Conservation (phyloP, 441 rosid genomes). For the Lepidium campestre region DNA sequence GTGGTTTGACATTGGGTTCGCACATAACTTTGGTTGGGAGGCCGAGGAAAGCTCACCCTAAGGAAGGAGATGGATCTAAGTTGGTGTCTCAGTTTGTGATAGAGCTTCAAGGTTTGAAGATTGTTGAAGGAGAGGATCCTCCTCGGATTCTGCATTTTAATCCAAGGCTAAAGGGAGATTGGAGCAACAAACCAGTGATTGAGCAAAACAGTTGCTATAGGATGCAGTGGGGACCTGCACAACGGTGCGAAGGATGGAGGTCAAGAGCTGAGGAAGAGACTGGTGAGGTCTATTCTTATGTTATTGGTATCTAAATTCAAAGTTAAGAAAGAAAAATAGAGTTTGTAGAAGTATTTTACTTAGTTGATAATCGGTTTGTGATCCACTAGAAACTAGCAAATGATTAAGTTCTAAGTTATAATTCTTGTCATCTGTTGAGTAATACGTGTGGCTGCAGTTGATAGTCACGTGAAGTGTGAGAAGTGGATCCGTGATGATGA, state of each 20-base stretch:
- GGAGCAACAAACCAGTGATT: conserved; percentile 67
- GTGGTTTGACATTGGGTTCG: conserved; percentile 27
- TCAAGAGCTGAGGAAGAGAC: conserved; percentile 39
- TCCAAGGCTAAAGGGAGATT: conserved; percentile 67
- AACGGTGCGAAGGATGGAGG: conserved; percentile 73
- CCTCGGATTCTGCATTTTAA: conserved; percentile 71
- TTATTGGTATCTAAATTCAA: not conserved
- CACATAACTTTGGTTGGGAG: conserved; percentile 39
- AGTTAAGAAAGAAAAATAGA: not conserved
- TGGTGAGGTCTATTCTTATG: conserved; percentile 16
- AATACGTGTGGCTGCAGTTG: conserved; percentile 54
- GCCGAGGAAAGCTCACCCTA: conserved; percentile 47
- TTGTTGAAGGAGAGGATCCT: conserved; percentile 75
- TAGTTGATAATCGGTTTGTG: not conserved
- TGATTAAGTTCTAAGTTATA: not conserved
- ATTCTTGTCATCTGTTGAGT: not conserved
- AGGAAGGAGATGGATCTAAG: conserved; percentile 33
- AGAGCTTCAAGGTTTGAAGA: conserved; percentile 49
- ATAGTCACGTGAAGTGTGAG: conserved; percentile 77
- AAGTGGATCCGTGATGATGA: conserved; percentile 84
- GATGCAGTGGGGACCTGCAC: conserved; percentile 74
- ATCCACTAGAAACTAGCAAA: not conserved
- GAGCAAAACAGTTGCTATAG: conserved; percentile 81
- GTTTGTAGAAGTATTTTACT: not conserved
- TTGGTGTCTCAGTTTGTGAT: conserved; percentile 29